These are phyloP conservation scores for Aechmea fasciata DNA, from an alignment of 176 grass and related monocot species.

Conservation along the genomic window DNA sequence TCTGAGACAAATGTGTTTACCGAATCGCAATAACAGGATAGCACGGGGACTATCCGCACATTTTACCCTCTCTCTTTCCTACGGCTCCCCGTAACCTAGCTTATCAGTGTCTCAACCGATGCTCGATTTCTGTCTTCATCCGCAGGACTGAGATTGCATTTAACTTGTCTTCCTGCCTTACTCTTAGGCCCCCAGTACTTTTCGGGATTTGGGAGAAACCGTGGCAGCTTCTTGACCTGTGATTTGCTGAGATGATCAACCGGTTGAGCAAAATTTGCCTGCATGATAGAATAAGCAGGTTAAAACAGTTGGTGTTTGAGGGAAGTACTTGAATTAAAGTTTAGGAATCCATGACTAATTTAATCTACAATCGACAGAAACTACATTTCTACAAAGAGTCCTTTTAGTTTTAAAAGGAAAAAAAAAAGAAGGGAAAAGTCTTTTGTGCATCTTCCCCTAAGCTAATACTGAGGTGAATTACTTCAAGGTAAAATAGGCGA, in stretches of 20 bases:
- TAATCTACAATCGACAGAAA: not conserved
- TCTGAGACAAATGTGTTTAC: too few relatives aligned
- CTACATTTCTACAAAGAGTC: too few relatives aligned
- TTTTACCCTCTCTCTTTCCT: too few relatives aligned
- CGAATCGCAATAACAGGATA: too few relatives aligned
- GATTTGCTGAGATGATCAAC: slow-evolving; percentile 1
- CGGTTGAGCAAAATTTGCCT: slow-evolving; percentile 32
- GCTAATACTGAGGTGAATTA: too few relatives aligned
- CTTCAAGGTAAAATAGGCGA: not conserved
- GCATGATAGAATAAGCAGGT: not conserved
- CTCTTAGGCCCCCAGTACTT: slow-evolving; percentile 44
- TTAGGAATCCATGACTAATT: not conserved
- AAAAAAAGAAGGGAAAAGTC: too few relatives aligned
- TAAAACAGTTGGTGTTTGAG: not conserved
- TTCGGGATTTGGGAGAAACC: slow-evolving; percentile 45
- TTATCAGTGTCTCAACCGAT: not conserved
- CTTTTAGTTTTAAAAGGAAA: too few relatives aligned
- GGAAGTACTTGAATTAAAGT: not conserved
- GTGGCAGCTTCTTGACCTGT: slow-evolving; percentile 16
- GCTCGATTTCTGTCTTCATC: not conserved
- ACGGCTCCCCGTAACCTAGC: not conserved
- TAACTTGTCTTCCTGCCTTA: slow-evolving; percentile 37
- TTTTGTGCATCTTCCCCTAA: too few relatives aligned
- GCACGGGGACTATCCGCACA: too few relatives aligned
- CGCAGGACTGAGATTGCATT: not conserved